A percentile compares a stretch with the other conserved stretches of the same genome.
Evolutionary conservation across 169 alveolate genomes (phyloP).

Genomic region (Ichthyophthirius multifiliis): DNA sequence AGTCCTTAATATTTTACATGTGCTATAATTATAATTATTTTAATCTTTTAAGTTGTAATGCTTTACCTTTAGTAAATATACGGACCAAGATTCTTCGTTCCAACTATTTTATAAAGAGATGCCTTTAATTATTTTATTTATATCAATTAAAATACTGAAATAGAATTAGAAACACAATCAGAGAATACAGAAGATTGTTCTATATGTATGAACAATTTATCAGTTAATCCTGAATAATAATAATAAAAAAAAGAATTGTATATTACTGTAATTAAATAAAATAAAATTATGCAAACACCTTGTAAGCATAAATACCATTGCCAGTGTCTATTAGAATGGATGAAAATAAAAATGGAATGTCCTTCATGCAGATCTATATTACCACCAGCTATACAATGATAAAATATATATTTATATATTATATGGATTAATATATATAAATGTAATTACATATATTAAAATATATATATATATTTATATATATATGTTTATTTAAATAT

Average conservation of each 20-base stretch:
- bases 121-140: constrained; percentile 47
- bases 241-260: constrained; percentile 6
- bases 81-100: constrained; percentile 65
- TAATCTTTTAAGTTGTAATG: background rate
- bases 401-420: no score
- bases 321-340: constrained; percentile 92
- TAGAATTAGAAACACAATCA: no score
- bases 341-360: constrained; percentile 91
- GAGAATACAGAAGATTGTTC: constrained; percentile 60
- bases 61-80: no score
- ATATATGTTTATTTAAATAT: no score
- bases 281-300: constrained; percentile 83
- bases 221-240: constrained; percentile 36
- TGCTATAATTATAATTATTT: background rate
- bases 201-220: constrained; percentile 60
- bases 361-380: constrained; percentile 90
- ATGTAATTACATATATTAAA: no score
- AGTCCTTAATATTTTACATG: constrained; percentile 10
- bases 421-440: no score
- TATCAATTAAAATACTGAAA: background rate
- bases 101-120: constrained; percentile 48
- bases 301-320: constrained; percentile 94
- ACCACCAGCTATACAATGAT: no score
- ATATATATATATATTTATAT: no score
- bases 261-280: background rate